These are phyloP conservation scores for Talaromyces ruber DNA, from an alignment of 495 filamentous ascomycete genomes.

Conservation along the genomic window DNA sequence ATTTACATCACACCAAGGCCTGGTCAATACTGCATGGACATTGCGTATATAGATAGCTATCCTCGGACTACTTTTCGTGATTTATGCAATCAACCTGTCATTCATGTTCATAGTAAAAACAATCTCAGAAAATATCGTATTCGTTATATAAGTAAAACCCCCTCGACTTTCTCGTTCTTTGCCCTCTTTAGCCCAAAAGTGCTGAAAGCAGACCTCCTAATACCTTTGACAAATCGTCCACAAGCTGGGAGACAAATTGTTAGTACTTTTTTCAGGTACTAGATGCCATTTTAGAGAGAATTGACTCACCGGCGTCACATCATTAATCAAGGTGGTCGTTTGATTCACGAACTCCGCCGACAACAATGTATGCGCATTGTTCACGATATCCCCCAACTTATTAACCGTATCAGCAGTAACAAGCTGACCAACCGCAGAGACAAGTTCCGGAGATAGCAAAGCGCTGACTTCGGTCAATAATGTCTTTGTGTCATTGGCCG, in stretches of 20 bases:
- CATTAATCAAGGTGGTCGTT: constrained; percentile 39
- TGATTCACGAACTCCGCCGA: constrained; percentile 31
- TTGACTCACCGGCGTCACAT: constrained; percentile 45
- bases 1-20: neutral
- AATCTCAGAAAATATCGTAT: neutral
- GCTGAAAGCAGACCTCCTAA: constrained; percentile 17
- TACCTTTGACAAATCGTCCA: constrained; percentile 25
- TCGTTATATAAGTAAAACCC: constrained; percentile 5
- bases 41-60: neutral
- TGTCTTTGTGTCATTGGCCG: constrained; percentile 12
- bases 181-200: constrained; percentile 11
- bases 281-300: neutral
- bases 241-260: constrained; percentile 12
- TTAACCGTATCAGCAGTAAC: constrained; percentile 21
- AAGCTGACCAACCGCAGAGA: constrained; percentile 10
- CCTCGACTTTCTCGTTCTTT: neutral
- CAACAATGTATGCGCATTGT: constrained; percentile 23
- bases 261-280: neutral
- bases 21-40: neutral
- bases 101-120: constrained; percentile 5
- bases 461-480: constrained; percentile 7
- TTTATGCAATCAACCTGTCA: neutral
- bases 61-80: neutral
- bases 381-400: constrained; percentile 22
- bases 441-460: constrained; percentile 2